These are phyloP conservation scores for Penicillium sp. DNA, from an alignment of 2,329 filamentous ascomycete species.

Conservation along the genomic window DNA sequence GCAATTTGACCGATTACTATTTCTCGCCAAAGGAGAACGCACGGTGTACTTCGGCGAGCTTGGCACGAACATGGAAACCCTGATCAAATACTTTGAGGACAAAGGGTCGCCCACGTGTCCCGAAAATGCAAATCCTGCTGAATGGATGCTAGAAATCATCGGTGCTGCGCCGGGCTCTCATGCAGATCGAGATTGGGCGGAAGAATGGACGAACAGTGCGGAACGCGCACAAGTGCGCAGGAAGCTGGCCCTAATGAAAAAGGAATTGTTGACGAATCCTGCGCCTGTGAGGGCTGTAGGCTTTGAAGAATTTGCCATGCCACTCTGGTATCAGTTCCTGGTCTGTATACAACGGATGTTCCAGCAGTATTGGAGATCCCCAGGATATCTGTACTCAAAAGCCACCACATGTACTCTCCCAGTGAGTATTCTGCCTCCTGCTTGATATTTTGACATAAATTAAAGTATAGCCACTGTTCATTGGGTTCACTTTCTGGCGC, in stretches of 20 bases:
- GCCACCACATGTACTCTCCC: constrained; percentile 62
- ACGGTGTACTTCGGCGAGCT: constrained; percentile 70
- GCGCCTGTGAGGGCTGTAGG: constrained; percentile 46
- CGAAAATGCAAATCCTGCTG: constrained; percentile 67
- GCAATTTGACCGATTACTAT: constrained; percentile 67
- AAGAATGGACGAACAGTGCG: constrained; percentile 59
- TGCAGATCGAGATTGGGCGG: constrained; percentile 63
- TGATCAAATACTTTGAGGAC: constrained; percentile 63
- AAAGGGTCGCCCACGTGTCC: constrained; percentile 62
- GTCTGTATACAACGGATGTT: constrained; percentile 72
- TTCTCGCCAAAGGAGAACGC: constrained; percentile 63
- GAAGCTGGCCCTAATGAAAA: constrained; percentile 40
- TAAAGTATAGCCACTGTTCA: constrained; percentile 60
- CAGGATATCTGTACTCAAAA: constrained; percentile 84
- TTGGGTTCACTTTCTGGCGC: constrained; percentile 77
- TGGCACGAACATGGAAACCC: constrained; percentile 56
- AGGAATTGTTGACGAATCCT: constrained; percentile 32
- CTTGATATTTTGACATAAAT: neutral
- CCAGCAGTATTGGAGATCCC: constrained; percentile 87
- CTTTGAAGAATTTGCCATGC: constrained; percentile 76
- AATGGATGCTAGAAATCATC: constrained; percentile 67
- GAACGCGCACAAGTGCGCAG: constrained; percentile 58
- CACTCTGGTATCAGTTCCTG: constrained; percentile 64
- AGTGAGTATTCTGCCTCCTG: constrained; percentile 53
- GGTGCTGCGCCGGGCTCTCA: constrained; percentile 64